Conservation (phyloP, 192 early-diverging fungal genomes). For the Oehlia diaphana region DNA sequence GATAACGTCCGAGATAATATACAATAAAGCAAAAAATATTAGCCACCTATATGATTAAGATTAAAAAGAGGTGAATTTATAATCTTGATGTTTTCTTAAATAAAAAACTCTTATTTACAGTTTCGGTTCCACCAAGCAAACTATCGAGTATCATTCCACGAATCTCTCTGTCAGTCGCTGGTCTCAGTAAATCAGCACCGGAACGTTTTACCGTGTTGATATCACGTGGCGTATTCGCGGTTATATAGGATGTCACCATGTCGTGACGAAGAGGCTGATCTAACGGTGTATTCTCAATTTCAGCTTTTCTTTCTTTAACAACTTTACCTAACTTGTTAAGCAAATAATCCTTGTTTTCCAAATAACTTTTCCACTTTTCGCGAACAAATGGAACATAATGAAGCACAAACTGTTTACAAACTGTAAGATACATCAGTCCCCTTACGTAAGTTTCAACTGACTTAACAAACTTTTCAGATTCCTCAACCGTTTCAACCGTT, state of each 20-base stretch:
- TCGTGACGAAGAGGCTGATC: not conserved
- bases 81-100: not conserved
- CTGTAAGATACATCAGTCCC: not conserved
- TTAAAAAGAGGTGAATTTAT: not conserved
- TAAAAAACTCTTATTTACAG: not conserved
- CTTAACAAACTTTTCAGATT: not conserved
- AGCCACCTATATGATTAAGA: conserved; percentile 11
- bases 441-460: not conserved
- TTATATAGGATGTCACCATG: conserved; percentile 1
- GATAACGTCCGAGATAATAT: not conserved
- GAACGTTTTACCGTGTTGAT: not conserved
- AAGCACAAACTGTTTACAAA: not conserved
- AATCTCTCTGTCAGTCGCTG: conserved; percentile 9
- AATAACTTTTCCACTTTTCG: not conserved
- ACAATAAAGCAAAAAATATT: not conserved
- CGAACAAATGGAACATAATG: not conserved
- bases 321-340: not conserved
- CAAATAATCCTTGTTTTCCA: not conserved
- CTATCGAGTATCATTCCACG: not conserved
- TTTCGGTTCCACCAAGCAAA: conserved; percentile 2
- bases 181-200: not conserved
- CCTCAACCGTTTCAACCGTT: no score
- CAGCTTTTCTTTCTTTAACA: not conserved
- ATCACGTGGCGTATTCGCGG: conserved; percentile 1
- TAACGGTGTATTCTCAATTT: not conserved